Conservation (phyloP, 2,329 filamentous ascomycete species). For the Ophiostoma australiae region DNA sequence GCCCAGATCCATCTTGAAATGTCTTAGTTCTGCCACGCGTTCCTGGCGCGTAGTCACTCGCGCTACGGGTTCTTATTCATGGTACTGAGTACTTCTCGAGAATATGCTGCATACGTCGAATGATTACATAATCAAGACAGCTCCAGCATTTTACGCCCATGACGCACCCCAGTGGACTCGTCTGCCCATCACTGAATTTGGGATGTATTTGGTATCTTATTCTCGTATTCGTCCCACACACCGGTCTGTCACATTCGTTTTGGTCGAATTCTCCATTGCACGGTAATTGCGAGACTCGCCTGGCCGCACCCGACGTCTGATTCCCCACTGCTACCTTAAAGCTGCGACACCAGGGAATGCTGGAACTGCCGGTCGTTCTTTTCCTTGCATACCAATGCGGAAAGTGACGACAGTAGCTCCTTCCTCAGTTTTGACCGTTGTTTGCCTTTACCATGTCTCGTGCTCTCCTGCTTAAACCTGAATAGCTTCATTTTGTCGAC, state of each 20-base stretch:
- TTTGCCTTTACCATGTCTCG: constrained; percentile 8
- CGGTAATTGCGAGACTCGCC: constrained; percentile 4
- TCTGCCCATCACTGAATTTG: not conserved
- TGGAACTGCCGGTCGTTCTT: not conserved
- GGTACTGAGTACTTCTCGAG: not conserved
- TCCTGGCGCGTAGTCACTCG: not conserved
- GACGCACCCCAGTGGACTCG: constrained; percentile 8
- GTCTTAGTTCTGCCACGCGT: not conserved
- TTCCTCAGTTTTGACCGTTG: not conserved
- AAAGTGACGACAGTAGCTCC: constrained; percentile 13
- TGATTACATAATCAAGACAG: not conserved
- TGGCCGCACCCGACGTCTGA: not conserved
- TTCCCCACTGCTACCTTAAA: constrained; percentile 2
- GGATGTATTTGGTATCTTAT: no score
- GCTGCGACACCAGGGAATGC: constrained; percentile 4
- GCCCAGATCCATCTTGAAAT: not conserved
- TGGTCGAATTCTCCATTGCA: not conserved
- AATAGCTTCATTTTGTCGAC: not conserved
- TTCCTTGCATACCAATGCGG: not conserved
- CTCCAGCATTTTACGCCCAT: not conserved
- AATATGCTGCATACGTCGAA: not conserved
- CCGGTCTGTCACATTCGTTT: not conserved
- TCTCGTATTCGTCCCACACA: constrained; percentile 16
- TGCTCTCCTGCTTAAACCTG: constrained; percentile 7
- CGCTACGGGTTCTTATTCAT: not conserved